phyloP scores from a whole-genome alignment of 2,329 filamentous ascomycete species.

The Cadophora malorum region DNA sequence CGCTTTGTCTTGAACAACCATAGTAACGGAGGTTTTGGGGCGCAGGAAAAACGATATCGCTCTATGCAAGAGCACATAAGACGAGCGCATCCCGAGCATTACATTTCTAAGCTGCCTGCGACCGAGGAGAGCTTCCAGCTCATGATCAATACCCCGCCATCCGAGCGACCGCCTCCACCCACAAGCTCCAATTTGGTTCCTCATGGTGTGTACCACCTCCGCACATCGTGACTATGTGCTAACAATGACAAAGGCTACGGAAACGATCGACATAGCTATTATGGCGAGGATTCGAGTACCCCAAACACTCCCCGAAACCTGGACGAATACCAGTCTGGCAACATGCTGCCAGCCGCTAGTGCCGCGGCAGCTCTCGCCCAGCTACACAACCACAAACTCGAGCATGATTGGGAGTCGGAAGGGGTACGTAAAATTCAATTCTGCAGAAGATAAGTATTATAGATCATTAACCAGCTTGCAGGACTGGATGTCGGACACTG shows the following conservation, averaged over 20 bases:
- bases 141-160: slow-evolving; percentile 90
- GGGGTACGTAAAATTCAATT: slow-evolving; percentile 59
- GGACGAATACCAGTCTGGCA: slow-evolving; percentile 70
- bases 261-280: slow-evolving; percentile 70
- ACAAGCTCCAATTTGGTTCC: slow-evolving; percentile 41
- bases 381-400: slow-evolving; percentile 78
- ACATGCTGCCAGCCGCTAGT: slow-evolving; percentile 70
- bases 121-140: slow-evolving; percentile 97
- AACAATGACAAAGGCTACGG: slow-evolving; percentile 54
- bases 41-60: slow-evolving; percentile 90
- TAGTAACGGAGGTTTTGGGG: slow-evolving; percentile 45
- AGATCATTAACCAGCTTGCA: slow-evolving; percentile 45
- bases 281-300: slow-evolving; percentile 69
- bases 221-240: slow-evolving; percentile 33
- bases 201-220: slow-evolving; percentile 38
- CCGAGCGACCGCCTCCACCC: slow-evolving; percentile 48
- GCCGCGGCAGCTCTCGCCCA: slow-evolving; percentile 88
- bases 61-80: slow-evolving; percentile 99
- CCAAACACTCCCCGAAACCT: slow-evolving; percentile 72
- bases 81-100: slow-evolving; percentile 94
- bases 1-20: slow-evolving; percentile 42
- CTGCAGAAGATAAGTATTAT: slow-evolving; percentile 18
- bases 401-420: slow-evolving; percentile 80
- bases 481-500: slow-evolving; percentile 76
- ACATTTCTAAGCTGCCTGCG: slow-evolving; percentile 96